A percentile compares a stretch with the other conserved stretches of the same genome.
Evolutionary conservation across 495 filamentous ascomycete species (phyloP).

Genomic region (Penicillium chermesinum): DNA sequence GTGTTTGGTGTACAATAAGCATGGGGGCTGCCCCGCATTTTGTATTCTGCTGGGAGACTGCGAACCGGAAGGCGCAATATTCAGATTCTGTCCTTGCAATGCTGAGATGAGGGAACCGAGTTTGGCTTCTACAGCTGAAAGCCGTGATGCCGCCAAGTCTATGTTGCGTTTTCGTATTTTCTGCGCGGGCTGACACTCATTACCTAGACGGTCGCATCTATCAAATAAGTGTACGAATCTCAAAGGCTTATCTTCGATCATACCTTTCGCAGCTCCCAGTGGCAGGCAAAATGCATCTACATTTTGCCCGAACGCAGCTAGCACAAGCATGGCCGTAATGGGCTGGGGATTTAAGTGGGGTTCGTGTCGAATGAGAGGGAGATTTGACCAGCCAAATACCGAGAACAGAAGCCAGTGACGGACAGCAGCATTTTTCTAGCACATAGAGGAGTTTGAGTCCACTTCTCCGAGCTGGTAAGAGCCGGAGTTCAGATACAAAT

Average conservation of each 20-base stretch:
- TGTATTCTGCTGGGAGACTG: not conserved
- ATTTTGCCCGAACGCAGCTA: constrained; percentile 48
- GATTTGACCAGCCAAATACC: no score
- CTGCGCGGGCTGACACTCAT: constrained; percentile 27
- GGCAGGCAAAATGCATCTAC: constrained; percentile 39
- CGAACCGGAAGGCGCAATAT: not conserved
- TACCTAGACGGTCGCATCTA: constrained; percentile 24
- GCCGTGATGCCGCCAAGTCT: constrained; percentile 2
- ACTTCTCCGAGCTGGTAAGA: no score
- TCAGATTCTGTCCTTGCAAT: not conserved
- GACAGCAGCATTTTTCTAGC: no score
- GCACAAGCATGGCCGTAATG: constrained; percentile 34
- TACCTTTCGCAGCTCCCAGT: constrained; percentile 37
- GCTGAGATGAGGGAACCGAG: not conserved
- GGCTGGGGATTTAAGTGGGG: not conserved
- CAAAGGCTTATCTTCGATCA: constrained; percentile 7
- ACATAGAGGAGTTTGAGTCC: no score
- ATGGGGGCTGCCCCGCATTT: not conserved
- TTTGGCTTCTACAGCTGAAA: not conserved
- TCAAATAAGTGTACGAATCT: not conserved
- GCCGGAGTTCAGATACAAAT: no score
- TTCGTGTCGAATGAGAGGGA: no score
- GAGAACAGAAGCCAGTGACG: no score
- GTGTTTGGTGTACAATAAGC: not conserved
- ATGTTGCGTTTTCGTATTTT: constrained; percentile 17